A percentile compares a stretch with the other conserved stretches of the same genome.
Evolutionary conservation across 1,139 yeast species (phyloP).

Genomic region (Ogataea hybrid): DNA sequence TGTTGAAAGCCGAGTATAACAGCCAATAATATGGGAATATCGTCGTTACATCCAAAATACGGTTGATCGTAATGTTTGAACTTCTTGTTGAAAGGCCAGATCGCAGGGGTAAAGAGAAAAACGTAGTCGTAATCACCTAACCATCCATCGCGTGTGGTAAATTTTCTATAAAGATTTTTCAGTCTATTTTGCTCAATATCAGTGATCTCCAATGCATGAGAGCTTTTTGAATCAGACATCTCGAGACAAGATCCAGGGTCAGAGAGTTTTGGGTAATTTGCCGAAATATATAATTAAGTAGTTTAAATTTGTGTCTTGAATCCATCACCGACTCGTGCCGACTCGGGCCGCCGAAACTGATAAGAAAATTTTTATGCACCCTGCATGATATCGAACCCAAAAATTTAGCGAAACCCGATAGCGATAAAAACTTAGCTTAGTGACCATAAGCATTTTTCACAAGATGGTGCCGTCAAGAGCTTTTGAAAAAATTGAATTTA

Average conservation of each 20-base stretch:
- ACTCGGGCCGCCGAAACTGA: constrained; percentile 4
- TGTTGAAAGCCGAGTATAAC: constrained; percentile 21
- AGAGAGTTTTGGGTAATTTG: not conserved
- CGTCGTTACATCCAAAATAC: constrained; percentile 18
- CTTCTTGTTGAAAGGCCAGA: constrained; percentile 53
- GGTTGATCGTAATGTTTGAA: constrained; percentile 15
- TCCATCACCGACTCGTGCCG: constrained; percentile 5
- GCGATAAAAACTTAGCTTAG: no score
- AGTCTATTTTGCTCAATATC: no score
- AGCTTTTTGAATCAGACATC: no score
- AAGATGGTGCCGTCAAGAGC: constrained; percentile 4
- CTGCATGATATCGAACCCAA: not conserved
- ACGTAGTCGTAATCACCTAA: constrained; percentile 77
- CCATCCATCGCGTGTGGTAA: constrained; percentile 65
- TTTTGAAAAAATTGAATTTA: constrained; percentile 11
- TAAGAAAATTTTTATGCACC: not conserved
- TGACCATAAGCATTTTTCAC: no score
- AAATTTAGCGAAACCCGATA: no score
- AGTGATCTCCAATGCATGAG: no score
- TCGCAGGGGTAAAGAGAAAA: constrained; percentile 66
- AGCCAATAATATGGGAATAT: constrained; percentile 16
- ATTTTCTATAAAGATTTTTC: not conserved
- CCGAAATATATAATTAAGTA: no score
- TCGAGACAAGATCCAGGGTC: not conserved
- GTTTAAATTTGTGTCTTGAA: not conserved